Percentiles rank a stretch among this genome's conserved stretches.
Evolutionary conservation across 345 rosid genomes (phyloP).

Genomic region (Garcia nutans): DNA sequence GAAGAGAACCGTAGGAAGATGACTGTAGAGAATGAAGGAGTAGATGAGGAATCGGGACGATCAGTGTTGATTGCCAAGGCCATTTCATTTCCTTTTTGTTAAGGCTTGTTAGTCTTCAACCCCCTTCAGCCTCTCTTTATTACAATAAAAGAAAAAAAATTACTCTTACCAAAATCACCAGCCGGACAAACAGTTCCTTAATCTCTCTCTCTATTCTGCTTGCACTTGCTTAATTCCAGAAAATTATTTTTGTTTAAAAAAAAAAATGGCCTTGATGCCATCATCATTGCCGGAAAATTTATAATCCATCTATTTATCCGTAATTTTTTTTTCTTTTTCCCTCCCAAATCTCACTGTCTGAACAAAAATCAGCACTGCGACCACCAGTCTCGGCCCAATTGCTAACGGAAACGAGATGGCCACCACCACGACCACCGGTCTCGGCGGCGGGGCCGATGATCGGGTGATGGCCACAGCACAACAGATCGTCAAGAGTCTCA

Average conservation of each 20-base stretch:
- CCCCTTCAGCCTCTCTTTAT: background rate
- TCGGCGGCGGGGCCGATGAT: slow-evolving; percentile 54
- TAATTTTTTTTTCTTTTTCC: background rate
- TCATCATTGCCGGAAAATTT: background rate
- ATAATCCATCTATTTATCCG: background rate
- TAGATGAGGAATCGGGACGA: slow-evolving; percentile 2
- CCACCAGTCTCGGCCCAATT: slow-evolving; percentile 18
- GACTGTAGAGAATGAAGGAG: background rate
- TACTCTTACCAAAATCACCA: background rate
- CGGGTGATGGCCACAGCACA: slow-evolving; percentile 97
- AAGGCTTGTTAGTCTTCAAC: background rate
- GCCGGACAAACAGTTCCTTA: background rate
- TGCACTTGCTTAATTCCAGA: background rate
- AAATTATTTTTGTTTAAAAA: background rate
- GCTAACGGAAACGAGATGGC: slow-evolving; percentile 14
- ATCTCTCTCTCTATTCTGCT: background rate
- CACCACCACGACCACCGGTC: slow-evolving; percentile 25
- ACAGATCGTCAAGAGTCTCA: slow-evolving; percentile 92
- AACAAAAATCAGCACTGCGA: slow-evolving; percentile 15
- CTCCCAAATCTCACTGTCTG: background rate
- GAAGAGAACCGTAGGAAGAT: background rate
- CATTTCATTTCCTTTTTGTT: background rate
- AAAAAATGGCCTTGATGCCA: background rate
- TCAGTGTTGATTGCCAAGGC: slow-evolving; percentile 4
- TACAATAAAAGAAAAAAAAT: background rate